A percentile compares a stretch with the other conserved stretches of the same genome.
phyloP scores from a whole-genome alignment of 2,329 filamentous ascomycete species.

The Hymenoscyphus repandus region DNA sequence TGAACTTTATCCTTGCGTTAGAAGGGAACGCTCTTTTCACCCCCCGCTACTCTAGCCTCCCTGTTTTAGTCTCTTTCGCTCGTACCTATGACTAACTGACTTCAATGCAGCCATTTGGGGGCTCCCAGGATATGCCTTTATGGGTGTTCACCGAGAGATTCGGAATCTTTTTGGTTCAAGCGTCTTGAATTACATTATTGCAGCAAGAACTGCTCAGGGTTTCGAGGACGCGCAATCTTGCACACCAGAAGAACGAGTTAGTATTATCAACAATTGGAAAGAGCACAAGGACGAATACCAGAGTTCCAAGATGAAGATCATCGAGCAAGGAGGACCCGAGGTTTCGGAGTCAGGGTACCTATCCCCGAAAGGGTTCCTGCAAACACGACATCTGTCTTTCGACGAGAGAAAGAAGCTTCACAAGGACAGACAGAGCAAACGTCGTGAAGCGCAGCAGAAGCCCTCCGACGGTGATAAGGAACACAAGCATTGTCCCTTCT shows the following conservation, averaged over 20 bases:
- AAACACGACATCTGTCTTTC: slow-evolving; percentile 42
- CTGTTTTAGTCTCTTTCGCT: too few species aligned
- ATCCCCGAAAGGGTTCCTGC: slow-evolving; percentile 40
- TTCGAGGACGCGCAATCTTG: slow-evolving; percentile 56
- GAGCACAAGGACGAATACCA: slow-evolving; percentile 31
- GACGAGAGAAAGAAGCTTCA: slow-evolving; percentile 49
- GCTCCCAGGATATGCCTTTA: slow-evolving; percentile 75
- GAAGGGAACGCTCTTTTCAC: too few species aligned
- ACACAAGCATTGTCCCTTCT: slow-evolving; percentile 24
- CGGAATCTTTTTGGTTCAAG: slow-evolving; percentile 64
- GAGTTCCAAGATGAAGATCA: slow-evolving; percentile 34
- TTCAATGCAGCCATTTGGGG: slow-evolving; percentile 53
- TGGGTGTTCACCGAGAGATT: slow-evolving; percentile 75
- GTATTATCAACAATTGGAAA: slow-evolving; percentile 56
- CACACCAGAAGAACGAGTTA: slow-evolving; percentile 52
- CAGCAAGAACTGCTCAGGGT: slow-evolving; percentile 71
- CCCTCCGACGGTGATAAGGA: slow-evolving; percentile 19
- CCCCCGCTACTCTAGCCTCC: too few species aligned
- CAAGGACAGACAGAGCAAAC: slow-evolving; percentile 38
- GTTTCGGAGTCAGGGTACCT: slow-evolving; percentile 22
- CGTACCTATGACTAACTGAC: not conserved
- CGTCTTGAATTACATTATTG: slow-evolving; percentile 73
- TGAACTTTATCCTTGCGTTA: too few species aligned
- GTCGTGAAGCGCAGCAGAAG: slow-evolving; percentile 23
- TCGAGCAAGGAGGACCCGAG: slow-evolving; percentile 25